These are phyloP conservation scores for Euphorbia tirucalli DNA, from an alignment of 345 rosid species.

Conservation along the genomic window DNA sequence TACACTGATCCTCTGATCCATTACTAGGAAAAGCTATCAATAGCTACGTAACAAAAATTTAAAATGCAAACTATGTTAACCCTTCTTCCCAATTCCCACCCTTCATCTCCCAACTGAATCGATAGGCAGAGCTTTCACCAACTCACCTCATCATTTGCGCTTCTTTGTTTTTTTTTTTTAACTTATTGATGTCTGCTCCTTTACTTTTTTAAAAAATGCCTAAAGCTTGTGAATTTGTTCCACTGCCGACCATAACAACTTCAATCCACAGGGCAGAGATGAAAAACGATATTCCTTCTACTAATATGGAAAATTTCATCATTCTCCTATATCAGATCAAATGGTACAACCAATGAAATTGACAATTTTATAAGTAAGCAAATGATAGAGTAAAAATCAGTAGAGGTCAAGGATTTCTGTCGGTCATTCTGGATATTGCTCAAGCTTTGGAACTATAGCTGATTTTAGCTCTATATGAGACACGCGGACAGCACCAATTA, in stretches of 20 bases:
- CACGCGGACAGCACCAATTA: constrained; percentile 89
- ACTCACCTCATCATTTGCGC: neutral
- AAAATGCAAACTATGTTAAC: no score
- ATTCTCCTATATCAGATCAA: neutral
- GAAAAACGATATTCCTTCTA: neutral
- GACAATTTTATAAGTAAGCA: constrained; percentile 12
- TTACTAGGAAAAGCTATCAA: no score
- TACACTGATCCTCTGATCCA: no score
- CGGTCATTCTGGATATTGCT: constrained; percentile 31
- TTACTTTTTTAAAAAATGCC: neutral
- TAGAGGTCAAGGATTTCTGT: neutral
- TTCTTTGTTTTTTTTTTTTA: neutral
- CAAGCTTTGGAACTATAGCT: constrained; percentile 80
- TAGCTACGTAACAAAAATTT: no score
- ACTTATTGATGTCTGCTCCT: neutral
- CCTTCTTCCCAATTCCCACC: no score
- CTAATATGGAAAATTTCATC: constrained; percentile 17
- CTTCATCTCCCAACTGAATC: no score
- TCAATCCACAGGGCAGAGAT: neutral
- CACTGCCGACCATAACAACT: neutral
- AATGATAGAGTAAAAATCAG: constrained; percentile 18
- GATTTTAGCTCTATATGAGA: constrained; percentile 88
- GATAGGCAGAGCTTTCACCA: no score
- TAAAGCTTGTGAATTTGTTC: neutral
- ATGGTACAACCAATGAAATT: constrained; percentile 1